These are phyloP conservation scores for Pyrus betulifolia DNA, from an alignment of 306 rosid species.

Conservation along the genomic window DNA sequence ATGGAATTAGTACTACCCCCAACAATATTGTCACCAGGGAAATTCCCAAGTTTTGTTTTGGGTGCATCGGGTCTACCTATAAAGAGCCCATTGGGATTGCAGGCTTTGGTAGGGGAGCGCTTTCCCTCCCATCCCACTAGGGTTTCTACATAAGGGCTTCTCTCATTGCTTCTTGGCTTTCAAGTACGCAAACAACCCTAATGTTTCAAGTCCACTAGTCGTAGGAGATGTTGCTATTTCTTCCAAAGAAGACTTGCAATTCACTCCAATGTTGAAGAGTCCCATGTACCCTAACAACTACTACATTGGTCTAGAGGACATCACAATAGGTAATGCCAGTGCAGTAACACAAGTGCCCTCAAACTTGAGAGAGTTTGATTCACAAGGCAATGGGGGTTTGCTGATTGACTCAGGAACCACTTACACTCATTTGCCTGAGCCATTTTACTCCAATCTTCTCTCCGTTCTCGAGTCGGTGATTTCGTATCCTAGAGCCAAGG, in stretches of 20 bases:
- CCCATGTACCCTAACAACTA: constrained; percentile 39
- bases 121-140: constrained; percentile 50
- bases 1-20: constrained; percentile 14
- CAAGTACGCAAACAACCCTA: constrained; percentile 52
- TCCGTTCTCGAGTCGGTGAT: constrained; percentile 24
- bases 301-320: constrained; percentile 40
- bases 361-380: constrained; percentile 38
- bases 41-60: constrained; percentile 39
- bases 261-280: constrained; percentile 46
- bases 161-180: constrained; percentile 50
- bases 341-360: constrained; percentile 14
- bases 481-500: constrained; percentile 36
- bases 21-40: constrained; percentile 7
- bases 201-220: constrained; percentile 42
- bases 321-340: constrained; percentile 26
- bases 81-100: constrained; percentile 50
- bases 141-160: constrained; percentile 38
- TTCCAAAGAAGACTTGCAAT: constrained; percentile 27
- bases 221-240: constrained; percentile 35
- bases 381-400: constrained; percentile 46
- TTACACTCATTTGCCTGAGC: constrained; percentile 46
- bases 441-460: constrained; percentile 40
- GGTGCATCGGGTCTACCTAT: constrained; percentile 41
- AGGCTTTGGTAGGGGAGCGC: constrained; percentile 47
- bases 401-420: constrained; percentile 56